A percentile compares a stretch with the other conserved stretches of the same genome.
Conservation (phyloP, 345 rosid species). For the Salix brachista region DNA sequence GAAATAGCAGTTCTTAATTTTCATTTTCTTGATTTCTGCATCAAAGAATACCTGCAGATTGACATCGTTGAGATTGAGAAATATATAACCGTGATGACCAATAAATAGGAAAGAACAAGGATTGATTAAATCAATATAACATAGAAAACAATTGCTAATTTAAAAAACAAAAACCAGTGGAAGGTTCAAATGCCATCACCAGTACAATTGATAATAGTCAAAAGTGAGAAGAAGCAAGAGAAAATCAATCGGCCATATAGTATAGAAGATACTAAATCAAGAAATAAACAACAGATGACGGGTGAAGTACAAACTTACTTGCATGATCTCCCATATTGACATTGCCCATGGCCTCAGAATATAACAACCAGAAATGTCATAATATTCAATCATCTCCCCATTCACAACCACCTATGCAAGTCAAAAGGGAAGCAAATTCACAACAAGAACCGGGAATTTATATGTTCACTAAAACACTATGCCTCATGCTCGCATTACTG, state of each 20-base stretch:
- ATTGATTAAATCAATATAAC: neutral
- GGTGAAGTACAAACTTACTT: conserved; percentile 44
- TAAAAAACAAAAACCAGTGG: neutral
- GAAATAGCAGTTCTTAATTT: conserved; percentile 87
- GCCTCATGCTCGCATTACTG: neutral
- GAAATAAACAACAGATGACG: neutral
- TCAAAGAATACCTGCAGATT: conserved; percentile 75
- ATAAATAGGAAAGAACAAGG: neutral
- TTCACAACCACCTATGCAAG: conserved; percentile 73
- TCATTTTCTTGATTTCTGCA: conserved; percentile 87
- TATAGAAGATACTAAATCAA: neutral
- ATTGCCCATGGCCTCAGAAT: conserved; percentile 97
- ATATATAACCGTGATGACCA: neutral
- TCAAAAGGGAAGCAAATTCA: neutral
- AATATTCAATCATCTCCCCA: conserved; percentile 91
- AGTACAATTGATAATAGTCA: neutral
- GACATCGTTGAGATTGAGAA: conserved; percentile 12
- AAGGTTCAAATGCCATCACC: neutral
- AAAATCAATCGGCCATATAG: neutral
- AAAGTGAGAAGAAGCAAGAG: neutral
- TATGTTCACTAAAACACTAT: too few relatives aligned
- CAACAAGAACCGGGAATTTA: too few relatives aligned
- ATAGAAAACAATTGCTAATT: neutral
- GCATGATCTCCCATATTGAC: conserved; percentile 93
- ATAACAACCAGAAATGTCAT: conserved; percentile 94